Percentiles rank a stretch among this genome's conserved stretches.
Conservation (phyloP, 108 stramenopile species). For the Pinguiococcus pyrenoidosus region DNA sequence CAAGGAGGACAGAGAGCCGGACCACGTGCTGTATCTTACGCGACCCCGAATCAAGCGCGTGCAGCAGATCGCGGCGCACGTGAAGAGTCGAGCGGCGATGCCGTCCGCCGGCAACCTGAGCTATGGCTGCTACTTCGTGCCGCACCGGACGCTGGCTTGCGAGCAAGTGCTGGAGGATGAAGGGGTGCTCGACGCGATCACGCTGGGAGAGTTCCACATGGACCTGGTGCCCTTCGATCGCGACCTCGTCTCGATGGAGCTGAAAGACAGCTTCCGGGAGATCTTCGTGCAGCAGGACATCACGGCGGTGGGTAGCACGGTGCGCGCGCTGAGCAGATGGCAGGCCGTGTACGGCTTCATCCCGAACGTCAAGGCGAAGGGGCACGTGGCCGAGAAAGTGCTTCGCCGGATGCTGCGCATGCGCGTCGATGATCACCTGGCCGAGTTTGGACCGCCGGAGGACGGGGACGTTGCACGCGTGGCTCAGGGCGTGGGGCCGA, state of each 20-base stretch:
- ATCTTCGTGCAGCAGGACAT: slow-evolving; percentile 21
- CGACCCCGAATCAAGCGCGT: slow-evolving; percentile 1
- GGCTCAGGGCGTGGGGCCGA: background rate
- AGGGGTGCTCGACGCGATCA: slow-evolving; percentile 10
- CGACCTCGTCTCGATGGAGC: slow-evolving; percentile 31
- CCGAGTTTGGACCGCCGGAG: background rate
- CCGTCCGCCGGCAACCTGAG: background rate
- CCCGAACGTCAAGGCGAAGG: slow-evolving; percentile 33
- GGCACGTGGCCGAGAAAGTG: slow-evolving; percentile 12
- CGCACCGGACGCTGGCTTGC: slow-evolving; percentile 33
- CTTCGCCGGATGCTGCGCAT: slow-evolving; percentile 21
- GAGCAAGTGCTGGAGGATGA: slow-evolving; percentile 33
- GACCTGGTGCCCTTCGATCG: slow-evolving; percentile 37
- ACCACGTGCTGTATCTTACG: slow-evolving; percentile 7
- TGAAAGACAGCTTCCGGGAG: slow-evolving; percentile 3
- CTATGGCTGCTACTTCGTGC: slow-evolving; percentile 29
- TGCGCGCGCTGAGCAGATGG: slow-evolving; percentile 20
- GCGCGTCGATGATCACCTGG: slow-evolving; percentile 14
- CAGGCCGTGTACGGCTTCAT: slow-evolving; percentile 28
- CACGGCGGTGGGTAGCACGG: slow-evolving; percentile 10
- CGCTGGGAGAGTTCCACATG: slow-evolving; percentile 25
- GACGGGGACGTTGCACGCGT: background rate
- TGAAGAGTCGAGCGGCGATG: background rate
- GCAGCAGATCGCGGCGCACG: slow-evolving; percentile 4
- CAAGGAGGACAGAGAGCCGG: slow-evolving; percentile 1